Evolutionary conservation across 2,329 filamentous ascomycete genomes (phyloP).

Genomic region (Sporothrix phasma): DNA sequence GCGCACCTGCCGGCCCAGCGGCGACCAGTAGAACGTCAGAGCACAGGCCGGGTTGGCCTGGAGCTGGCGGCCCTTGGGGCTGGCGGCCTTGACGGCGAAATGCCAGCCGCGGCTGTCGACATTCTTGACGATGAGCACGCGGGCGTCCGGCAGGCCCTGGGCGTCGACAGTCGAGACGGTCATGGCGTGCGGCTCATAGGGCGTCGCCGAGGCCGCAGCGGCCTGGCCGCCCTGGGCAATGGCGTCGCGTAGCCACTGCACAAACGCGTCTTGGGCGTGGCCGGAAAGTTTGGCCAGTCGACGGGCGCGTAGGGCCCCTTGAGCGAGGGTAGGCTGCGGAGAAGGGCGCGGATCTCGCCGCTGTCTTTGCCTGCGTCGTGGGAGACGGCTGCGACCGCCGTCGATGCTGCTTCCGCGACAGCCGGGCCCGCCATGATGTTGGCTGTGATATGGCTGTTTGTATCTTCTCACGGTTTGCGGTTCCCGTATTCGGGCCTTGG

Average conservation of each 20-base stretch:
- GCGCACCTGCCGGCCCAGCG: conserved; percentile 15
- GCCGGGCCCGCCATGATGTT: neutral
- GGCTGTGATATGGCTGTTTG: neutral
- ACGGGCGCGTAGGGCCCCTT: conserved; percentile 5
- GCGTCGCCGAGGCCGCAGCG: neutral
- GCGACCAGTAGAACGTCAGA: conserved; percentile 17
- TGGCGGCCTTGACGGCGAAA: conserved; percentile 14
- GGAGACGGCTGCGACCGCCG: neutral
- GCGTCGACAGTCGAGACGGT: conserved; percentile 15
- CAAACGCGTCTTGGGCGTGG: conserved; percentile 14
- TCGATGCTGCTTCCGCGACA: neutral
- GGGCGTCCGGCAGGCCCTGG: conserved; percentile 11
- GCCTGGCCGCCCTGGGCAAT: neutral
- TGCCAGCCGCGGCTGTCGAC: conserved; percentile 18
- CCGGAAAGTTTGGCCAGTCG: conserved; percentile 11
- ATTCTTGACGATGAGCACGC: conserved; percentile 18
- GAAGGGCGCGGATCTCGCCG: neutral
- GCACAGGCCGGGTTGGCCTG: neutral
- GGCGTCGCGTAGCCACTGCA: conserved; percentile 14
- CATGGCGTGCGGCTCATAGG: conserved; percentile 17
- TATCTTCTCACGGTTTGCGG: neutral
- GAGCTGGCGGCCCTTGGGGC: conserved; percentile 16
- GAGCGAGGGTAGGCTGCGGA: conserved; percentile 11
- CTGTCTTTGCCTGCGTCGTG: neutral
- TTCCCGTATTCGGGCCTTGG: neutral